These are phyloP conservation scores for Pyrus bretschneideri DNA, from an alignment of 306 rosid species.

Conservation along the genomic window DNA sequence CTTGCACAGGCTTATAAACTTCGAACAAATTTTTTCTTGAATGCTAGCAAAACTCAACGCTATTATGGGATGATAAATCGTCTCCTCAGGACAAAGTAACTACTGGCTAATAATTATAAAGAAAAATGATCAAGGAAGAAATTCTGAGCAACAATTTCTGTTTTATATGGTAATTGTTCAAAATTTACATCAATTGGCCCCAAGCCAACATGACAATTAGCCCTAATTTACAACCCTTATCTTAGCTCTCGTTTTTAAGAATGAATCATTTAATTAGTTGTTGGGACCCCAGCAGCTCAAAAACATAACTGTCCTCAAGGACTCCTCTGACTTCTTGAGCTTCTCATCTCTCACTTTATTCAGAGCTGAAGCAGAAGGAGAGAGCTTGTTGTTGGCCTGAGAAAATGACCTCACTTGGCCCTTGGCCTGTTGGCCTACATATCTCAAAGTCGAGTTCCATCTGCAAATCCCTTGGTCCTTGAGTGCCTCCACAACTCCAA, in stretches of 20 bases:
- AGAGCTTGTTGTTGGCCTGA: slow-evolving; percentile 17
- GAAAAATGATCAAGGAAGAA: background rate
- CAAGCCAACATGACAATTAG: background rate
- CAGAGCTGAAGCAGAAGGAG: slow-evolving; percentile 8
- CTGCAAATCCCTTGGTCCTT: slow-evolving; percentile 38
- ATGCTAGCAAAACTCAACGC: background rate
- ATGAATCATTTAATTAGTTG: background rate
- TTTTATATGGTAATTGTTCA: background rate
- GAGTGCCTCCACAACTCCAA: slow-evolving; percentile 31
- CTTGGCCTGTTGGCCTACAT: slow-evolving; percentile 22
- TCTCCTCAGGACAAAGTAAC: background rate
- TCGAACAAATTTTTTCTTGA: too few species aligned
- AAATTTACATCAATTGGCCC: background rate
- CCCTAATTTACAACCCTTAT: background rate
- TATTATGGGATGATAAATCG: background rate
- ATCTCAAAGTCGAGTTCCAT: slow-evolving; percentile 23
- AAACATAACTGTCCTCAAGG: slow-evolving; percentile 31
- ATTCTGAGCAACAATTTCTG: background rate
- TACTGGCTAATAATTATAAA: background rate
- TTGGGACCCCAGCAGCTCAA: slow-evolving; percentile 41
- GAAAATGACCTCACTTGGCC: slow-evolving; percentile 9
- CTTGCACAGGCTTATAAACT: too few species aligned
- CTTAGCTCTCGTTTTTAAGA: background rate
- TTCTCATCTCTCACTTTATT: background rate
- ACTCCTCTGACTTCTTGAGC: slow-evolving; percentile 23